Conservation (phyloP, 2,329 filamentous ascomycete genomes). For the Talaromyces sp. region DNA sequence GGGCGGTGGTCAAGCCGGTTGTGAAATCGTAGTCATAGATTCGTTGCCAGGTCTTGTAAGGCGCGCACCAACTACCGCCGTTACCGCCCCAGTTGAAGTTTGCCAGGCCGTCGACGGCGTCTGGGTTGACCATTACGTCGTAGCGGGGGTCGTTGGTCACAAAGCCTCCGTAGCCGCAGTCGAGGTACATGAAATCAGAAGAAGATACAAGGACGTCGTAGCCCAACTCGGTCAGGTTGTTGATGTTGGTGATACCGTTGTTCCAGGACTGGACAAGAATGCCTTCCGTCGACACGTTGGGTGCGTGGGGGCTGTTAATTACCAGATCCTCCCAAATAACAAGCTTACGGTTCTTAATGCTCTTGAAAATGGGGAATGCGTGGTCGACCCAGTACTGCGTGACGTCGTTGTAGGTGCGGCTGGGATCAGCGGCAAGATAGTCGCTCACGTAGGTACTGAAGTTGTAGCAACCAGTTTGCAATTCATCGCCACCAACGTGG, state of each 20-base stretch:
- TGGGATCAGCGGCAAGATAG: slow-evolving; percentile 52
- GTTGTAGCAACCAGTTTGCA: slow-evolving; percentile 58
- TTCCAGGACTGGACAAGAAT: slow-evolving; percentile 55
- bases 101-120: slow-evolving; percentile 33
- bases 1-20: slow-evolving; percentile 43
- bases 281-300: slow-evolving; percentile 49
- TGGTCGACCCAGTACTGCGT: slow-evolving; percentile 55
- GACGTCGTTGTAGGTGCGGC: slow-evolving; percentile 51
- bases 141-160: slow-evolving; percentile 57
- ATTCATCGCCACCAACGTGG: slow-evolving; percentile 56
- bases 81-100: slow-evolving; percentile 56
- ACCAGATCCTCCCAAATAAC: slow-evolving; percentile 59
- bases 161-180: slow-evolving; percentile 55
- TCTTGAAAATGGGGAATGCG: slow-evolving; percentile 51
- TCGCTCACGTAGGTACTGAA: slow-evolving; percentile 50
- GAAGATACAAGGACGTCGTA: slow-evolving; percentile 58
- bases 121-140: slow-evolving; percentile 53
- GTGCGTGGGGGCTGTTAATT: slow-evolving; percentile 45
- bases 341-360: slow-evolving; percentile 45
- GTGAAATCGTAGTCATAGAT: slow-evolving; percentile 60
- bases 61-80: slow-evolving; percentile 57
- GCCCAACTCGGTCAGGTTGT: slow-evolving; percentile 49
- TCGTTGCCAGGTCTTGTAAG: slow-evolving; percentile 60
- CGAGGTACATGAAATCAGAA: slow-evolving; percentile 55
- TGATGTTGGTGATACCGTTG: slow-evolving; percentile 51